Conservation (phyloP, 345 rosid species). For the Boechera divaricarpa region DNA sequence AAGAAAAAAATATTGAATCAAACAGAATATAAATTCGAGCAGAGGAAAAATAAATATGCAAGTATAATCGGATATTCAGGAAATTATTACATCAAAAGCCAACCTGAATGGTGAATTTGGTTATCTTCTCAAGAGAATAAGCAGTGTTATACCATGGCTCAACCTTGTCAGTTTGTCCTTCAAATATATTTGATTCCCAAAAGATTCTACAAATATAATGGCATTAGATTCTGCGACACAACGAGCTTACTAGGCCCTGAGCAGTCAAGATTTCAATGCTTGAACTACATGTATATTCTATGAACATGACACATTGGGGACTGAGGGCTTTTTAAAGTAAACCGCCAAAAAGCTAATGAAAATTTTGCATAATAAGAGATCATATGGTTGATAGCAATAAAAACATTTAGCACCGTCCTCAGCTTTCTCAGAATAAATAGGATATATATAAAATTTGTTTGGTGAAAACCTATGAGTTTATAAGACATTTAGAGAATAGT, state of each 20-base stretch:
- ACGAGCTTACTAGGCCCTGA: background rate
- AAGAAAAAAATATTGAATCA: background rate
- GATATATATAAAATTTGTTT: background rate
- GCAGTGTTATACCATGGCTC: slow-evolving; percentile 96
- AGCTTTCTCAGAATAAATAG: slow-evolving; percentile 1
- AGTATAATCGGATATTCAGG: background rate
- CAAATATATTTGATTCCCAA: slow-evolving; percentile 92
- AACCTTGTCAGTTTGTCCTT: slow-evolving; percentile 67
- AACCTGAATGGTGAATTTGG: slow-evolving; percentile 63
- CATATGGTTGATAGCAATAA: slow-evolving; percentile 3
- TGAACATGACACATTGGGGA: slow-evolving; percentile 9
- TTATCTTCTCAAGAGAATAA: slow-evolving; percentile 67
- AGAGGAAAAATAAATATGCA: background rate
- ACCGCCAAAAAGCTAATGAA: background rate
- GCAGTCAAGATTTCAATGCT: background rate
- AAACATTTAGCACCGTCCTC: background rate
- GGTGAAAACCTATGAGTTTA: background rate
- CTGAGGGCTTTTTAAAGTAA: slow-evolving; percentile 1
- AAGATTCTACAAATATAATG: slow-evolving; percentile 61
- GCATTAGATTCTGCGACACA: slow-evolving; percentile 22
- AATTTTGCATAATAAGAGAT: background rate
- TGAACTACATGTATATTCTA: slow-evolving; percentile 5
- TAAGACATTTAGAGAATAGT: background rate
- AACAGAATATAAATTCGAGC: background rate
- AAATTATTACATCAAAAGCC: slow-evolving; percentile 21